Evolutionary conservation across 1,139 yeast genomes (phyloP).

Genomic region (Geotrichum phurueaensis): DNA sequence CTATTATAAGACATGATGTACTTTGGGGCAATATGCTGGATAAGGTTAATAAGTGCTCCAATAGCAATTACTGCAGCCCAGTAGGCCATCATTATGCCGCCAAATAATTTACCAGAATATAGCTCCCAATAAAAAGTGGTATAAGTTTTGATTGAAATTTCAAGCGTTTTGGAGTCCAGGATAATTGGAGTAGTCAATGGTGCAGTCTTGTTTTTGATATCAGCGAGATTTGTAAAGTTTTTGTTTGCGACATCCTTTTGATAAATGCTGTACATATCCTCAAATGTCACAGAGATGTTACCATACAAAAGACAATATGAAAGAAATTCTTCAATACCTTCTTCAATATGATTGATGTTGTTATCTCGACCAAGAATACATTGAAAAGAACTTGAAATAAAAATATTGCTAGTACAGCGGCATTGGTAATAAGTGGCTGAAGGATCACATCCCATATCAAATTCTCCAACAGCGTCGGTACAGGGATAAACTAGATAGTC

Average conservation of each 20-base stretch:
- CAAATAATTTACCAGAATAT: constrained; percentile 10
- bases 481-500: not conserved
- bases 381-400: not conserved
- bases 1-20: constrained; percentile 9
- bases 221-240: not conserved
- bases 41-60: constrained; percentile 22
- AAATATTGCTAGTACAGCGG: not conserved
- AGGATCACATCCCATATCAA: not conserved
- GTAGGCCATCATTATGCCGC: constrained; percentile 21
- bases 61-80: constrained; percentile 24
- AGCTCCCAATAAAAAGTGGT: constrained; percentile 6
- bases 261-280: not conserved
- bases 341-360: not conserved
- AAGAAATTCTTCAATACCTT: not conserved
- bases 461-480: not conserved
- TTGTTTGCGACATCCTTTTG: not conserved
- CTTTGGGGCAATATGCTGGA: constrained; percentile 8
- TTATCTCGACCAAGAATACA: not conserved
- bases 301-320: not conserved
- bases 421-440: not conserved
- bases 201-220: not conserved
- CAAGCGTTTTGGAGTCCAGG: not conserved
- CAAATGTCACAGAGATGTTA: not conserved
- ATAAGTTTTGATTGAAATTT: not conserved
- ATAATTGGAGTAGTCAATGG: constrained; percentile 3